Base-by-base conservation (phyloP, 805 yeast species). In the Lachancea lanzarotensis region DNA sequence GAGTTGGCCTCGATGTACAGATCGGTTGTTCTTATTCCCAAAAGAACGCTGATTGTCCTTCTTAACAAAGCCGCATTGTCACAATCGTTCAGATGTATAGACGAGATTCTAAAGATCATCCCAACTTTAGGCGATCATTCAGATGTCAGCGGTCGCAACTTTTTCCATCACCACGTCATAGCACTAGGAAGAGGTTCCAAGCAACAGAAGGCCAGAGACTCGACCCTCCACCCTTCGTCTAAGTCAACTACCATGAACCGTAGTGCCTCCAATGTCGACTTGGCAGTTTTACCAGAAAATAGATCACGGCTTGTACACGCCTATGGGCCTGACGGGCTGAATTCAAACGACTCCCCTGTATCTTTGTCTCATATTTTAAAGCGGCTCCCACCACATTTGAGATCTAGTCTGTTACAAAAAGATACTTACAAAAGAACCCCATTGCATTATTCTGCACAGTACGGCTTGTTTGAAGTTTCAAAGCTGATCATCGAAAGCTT, bases 361-460 rank as follows among this genome's bases (percentile, higher is more conserved):
- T 84, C 89, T 2, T 68, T 87, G 37, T 61, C 66, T 6, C 78
- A 79, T 57, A 72, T 88, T 27, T 70, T 89, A 44, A 68, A 72
- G 13, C 71, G 73, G 38, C 62, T 88, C 17, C 79, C 78, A 1
- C 71, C 73, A 1, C 74, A 73, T 50, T 67, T 78, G 48, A 73
- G 81, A 48, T 66, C 72, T 19, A 73, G 75, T 2, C 68, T 90
- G 18, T 65, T 81, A 38, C 81, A 83, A 42, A 76, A 75, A 36
- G 98, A 90, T 61, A 80, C 76, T 47, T 85, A 87, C 59, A 73
- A 72, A 49, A 74, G 96, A 48, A 84, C 96, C 0, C 95, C 97
- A 0, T 68, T 91, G 45, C 97, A 91, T 66, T 90, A 90, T 62
- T 82, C 95, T 16, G 81, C 93, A 2, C 93, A 87, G 55, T 88